Evolutionary conservation across 2,329 filamentous ascomycete species (phyloP).

Genomic region (Trichoderma sp.): DNA sequence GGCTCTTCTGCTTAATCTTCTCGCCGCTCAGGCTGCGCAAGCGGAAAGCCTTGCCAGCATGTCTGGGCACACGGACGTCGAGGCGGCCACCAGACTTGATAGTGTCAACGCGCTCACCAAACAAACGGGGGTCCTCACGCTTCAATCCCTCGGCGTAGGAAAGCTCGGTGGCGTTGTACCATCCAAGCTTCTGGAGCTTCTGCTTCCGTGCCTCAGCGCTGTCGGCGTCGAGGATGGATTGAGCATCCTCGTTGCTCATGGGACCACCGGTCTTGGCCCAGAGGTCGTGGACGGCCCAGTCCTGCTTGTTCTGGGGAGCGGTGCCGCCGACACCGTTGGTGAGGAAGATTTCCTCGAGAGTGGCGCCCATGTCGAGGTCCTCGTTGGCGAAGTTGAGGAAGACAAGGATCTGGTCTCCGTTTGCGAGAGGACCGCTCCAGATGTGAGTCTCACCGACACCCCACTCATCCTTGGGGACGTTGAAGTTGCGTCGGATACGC

Average conservation of each 20-base stretch:
- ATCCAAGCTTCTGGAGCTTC: background rate
- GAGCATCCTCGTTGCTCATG: conserved; percentile 14
- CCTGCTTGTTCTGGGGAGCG: conserved; percentile 12
- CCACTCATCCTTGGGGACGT: conserved; percentile 26
- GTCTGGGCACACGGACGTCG: conserved; percentile 11
- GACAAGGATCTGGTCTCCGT: conserved; percentile 17
- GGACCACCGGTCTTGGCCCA: conserved; percentile 15
- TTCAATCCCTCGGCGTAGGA: conserved; percentile 16
- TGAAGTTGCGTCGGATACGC: conserved; percentile 19
- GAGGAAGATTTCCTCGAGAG: conserved; percentile 17
- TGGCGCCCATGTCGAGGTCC: conserved; percentile 16
- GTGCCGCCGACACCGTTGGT: conserved; percentile 14
- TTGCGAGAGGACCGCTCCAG: conserved; percentile 28
- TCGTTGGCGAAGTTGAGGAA: conserved; percentile 17
- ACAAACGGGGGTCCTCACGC: conserved; percentile 3
- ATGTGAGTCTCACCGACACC: conserved; percentile 28
- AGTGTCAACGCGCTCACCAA: conserved; percentile 5
- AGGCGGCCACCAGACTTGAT: conserved; percentile 16
- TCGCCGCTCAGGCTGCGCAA: conserved; percentile 7
- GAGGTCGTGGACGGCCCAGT: conserved; percentile 16
- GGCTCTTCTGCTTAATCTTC: conserved; percentile 9
- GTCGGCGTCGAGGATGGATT: conserved; percentile 12
- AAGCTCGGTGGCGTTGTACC: conserved; percentile 14
- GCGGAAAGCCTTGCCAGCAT: conserved; percentile 10
- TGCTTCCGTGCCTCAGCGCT: background rate